A percentile compares a stretch with the other conserved stretches of the same genome.
phyloP scores from a whole-genome alignment of 495 filamentous ascomycete genomes.

The Penicillium goetzii region DNA sequence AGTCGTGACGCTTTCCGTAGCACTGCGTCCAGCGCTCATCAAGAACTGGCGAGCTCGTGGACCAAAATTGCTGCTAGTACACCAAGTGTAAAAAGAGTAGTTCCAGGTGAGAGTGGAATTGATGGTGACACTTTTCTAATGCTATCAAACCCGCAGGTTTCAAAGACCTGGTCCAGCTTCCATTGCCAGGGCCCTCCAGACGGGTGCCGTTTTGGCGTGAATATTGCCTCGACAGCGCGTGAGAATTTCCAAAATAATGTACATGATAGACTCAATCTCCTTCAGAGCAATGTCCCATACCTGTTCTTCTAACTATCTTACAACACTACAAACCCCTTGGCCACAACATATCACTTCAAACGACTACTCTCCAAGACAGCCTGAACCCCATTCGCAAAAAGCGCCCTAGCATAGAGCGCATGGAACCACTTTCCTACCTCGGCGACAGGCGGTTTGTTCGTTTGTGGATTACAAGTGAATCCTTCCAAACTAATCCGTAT shows the following conservation, averaged over 20 bases:
- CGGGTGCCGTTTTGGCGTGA: no score
- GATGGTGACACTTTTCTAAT: neutral
- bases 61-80: neutral
- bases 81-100: neutral
- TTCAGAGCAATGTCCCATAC: neutral
- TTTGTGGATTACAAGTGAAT: constrained; percentile 27
- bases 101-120: neutral
- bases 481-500: constrained; percentile 24
- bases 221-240: no score
- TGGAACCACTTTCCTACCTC: constrained; percentile 19
- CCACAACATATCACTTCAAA: neutral
- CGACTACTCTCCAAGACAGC: constrained; percentile 9
- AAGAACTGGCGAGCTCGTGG: neutral
- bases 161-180: no score
- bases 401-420: constrained; percentile 23
- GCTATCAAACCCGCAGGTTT: no score
- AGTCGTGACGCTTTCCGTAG: neutral
- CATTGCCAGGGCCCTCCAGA: no score
- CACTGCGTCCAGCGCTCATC: neutral
- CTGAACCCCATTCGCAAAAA: constrained; percentile 28
- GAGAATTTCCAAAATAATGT: no score
- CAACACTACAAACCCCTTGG: neutral
- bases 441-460: constrained; percentile 13
- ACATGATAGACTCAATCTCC: no score
- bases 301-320: neutral